A percentile compares a stretch with the other conserved stretches of the same genome.
phyloP scores from a whole-genome alignment of 2,329 filamentous ascomycete genomes.

The Penicillium italicum region DNA sequence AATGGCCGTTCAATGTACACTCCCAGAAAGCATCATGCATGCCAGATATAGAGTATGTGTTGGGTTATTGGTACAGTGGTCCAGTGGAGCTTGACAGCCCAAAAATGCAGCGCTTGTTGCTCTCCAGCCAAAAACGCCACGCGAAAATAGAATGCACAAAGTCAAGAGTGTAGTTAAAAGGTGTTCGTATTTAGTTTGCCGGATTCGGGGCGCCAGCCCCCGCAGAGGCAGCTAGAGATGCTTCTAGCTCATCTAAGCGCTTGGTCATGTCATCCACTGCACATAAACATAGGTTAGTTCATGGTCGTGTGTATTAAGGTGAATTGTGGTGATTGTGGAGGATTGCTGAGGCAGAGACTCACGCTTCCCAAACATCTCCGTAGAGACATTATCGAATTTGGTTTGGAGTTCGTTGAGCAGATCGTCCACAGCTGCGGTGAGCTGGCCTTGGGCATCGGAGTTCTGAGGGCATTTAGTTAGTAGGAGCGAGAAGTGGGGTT shows the following conservation, averaged over 20 bases:
- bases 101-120: neutral
- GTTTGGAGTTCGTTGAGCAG: conserved; percentile 77
- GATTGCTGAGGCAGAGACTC: conserved; percentile 33
- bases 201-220: conserved; percentile 25
- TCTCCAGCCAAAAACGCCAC: conserved; percentile 4
- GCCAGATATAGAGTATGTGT: neutral
- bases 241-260: conserved; percentile 77
- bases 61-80: neutral
- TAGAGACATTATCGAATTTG: conserved; percentile 81
- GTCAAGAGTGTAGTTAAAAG: neutral
- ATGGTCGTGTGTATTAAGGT: neutral
- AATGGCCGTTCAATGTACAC: neutral
- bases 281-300: neutral
- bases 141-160: neutral
- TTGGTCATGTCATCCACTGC: conserved; percentile 92
- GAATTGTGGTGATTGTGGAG: neutral
- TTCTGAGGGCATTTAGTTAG: conserved; percentile 16
- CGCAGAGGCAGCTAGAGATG: conserved; percentile 60
- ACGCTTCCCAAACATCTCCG: conserved; percentile 88
- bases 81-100: neutral
- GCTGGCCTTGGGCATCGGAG: conserved; percentile 46
- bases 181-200: conserved; percentile 10
- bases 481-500: neutral
- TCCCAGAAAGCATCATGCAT: neutral
- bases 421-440: conserved; percentile 78